Evolutionary conservation across 1,284 basidiomycete species (phyloP), one percentile per base, ranked within the genome.

Genomic region (Cutaneotrichosporon spelunceum): DNA sequence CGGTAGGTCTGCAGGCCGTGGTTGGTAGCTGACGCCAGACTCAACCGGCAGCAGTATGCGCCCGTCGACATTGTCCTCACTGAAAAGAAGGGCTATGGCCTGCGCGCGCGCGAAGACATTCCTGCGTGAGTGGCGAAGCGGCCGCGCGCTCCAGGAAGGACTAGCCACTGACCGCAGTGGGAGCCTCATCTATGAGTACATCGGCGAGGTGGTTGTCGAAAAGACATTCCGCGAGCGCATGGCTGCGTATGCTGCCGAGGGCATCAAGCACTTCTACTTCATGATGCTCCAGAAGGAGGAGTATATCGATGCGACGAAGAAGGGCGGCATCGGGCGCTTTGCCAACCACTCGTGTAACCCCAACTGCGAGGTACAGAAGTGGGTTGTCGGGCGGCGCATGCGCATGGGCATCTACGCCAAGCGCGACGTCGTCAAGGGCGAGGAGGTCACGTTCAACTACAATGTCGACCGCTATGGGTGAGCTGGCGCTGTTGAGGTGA

Each of bases 221-320:
- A 82, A 83, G 19, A 88, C 88, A 19, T 97, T 99, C 77, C 86
- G 89, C 77, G 92, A 91, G 75, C 87, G 95, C 44, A 98, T 99
- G 93, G 85, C 89, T 55, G 87, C 89, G 42, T 99, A 99, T 75
- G 93, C 87, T 2, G 84, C 88, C 47, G 93, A 97, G 77, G 94
- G 94, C 19, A 93, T 98, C 66, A 84, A 87, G 60, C 95, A 99
- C 78, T 99, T 99, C 73, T 99, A 99, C 80, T 99, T 99, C 74
- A 99, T 99, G 96, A 95, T 97, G 90, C 80, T 99, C 60, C 96
- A 98, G 79, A 93, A 91, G 71, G 93, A 97, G 70, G 93, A 99
- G 93, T 99, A 91, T 79, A 93, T 99, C 70, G 96, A 99, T 78
- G 96, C 96, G 1, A 99, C 96, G 1, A 97, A 96, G 78, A 89